These are phyloP conservation scores for Trypanosoma mega DNA, from an alignment of 208 protist genomes.

Conservation along the genomic window DNA sequence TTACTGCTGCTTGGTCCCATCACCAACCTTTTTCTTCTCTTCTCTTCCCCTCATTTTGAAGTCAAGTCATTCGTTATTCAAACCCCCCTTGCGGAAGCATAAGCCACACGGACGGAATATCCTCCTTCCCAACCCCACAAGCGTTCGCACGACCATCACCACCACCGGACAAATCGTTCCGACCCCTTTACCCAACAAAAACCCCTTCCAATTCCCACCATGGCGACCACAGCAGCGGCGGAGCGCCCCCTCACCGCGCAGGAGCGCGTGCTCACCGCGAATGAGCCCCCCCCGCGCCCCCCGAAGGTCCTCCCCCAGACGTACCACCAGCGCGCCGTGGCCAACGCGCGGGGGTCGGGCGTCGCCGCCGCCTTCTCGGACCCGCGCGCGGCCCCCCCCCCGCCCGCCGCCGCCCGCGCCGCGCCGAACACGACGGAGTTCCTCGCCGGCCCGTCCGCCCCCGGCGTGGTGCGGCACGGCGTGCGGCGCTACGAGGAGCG, in stretches of 20 bases:
- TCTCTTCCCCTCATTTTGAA: too few species aligned
- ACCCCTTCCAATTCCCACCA: slow-evolving; percentile 15
- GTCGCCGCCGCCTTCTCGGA: slow-evolving; percentile 12
- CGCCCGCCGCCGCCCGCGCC: background rate
- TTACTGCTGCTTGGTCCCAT: too few species aligned
- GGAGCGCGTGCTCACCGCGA: slow-evolving; percentile 24
- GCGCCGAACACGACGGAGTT: too few species aligned
- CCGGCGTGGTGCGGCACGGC: slow-evolving; percentile 50
- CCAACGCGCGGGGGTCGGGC: slow-evolving; percentile 12
- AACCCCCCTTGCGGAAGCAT: too few species aligned
- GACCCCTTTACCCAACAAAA: slow-evolving; percentile 31
- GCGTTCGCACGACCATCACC: too few species aligned
- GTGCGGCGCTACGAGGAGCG: slow-evolving; percentile 63
- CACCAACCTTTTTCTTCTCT: too few species aligned
- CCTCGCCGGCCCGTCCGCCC: slow-evolving; percentile 56
- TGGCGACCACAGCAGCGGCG: slow-evolving; percentile 12
- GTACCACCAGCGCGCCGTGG: slow-evolving; percentile 30
- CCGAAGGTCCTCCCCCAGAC: slow-evolving; percentile 9
- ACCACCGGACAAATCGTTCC: slow-evolving; percentile 31
- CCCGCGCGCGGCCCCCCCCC: too few species aligned
- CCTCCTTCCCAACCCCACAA: too few species aligned
- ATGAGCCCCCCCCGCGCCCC: slow-evolving; percentile 29
- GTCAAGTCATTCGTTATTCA: too few species aligned
- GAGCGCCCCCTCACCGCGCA: slow-evolving; percentile 19
- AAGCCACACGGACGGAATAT: too few species aligned